Evolutionary conservation across 768 basidiomycete species (phyloP).

Genomic region (Crucibulum laeve): DNA sequence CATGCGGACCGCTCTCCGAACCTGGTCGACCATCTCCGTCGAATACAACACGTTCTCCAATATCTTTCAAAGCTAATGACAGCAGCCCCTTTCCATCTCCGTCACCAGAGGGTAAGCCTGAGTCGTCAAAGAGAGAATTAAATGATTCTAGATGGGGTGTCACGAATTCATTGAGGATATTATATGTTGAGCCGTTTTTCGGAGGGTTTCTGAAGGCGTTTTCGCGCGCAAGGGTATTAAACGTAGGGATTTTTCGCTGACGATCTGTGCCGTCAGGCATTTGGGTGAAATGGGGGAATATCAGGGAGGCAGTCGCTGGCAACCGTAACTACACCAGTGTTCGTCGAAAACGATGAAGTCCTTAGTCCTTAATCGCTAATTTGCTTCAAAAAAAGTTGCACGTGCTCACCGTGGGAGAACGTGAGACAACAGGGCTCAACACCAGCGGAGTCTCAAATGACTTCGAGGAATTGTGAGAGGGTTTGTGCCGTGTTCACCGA

Average conservation of each 20-base stretch:
- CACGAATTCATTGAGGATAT: slow-evolving; percentile 89
- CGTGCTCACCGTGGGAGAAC: slow-evolving; percentile 18
- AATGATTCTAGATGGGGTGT: slow-evolving; percentile 93
- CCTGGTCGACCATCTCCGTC: slow-evolving; percentile 62
- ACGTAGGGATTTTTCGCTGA: slow-evolving; percentile 48
- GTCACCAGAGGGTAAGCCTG: slow-evolving; percentile 69
- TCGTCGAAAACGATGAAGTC: neutral
- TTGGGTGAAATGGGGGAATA: slow-evolving; percentile 4
- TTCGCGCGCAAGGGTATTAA: slow-evolving; percentile 81
- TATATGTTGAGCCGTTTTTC: slow-evolving; percentile 60
- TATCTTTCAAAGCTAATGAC: slow-evolving; percentile 73
- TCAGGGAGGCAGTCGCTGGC: too few relatives aligned
- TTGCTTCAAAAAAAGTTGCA: slow-evolving; percentile 24
- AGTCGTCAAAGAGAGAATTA: slow-evolving; percentile 94
- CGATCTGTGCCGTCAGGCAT: slow-evolving; percentile 51
- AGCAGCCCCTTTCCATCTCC: slow-evolving; percentile 79
- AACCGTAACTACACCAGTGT: too few relatives aligned
- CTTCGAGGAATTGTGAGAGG: slow-evolving; percentile 13
- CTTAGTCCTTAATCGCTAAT: neutral
- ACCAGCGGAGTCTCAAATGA: slow-evolving; percentile 30
- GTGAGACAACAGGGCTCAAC: neutral
- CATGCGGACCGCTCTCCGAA: slow-evolving; percentile 45
- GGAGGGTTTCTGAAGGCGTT: slow-evolving; percentile 73
- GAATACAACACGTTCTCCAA: slow-evolving; percentile 90
- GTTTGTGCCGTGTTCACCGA: slow-evolving; percentile 10